These are phyloP conservation scores for Macadamia integrifolia DNA, from an alignment of 164 flowering plant species.

Conservation along the genomic window DNA sequence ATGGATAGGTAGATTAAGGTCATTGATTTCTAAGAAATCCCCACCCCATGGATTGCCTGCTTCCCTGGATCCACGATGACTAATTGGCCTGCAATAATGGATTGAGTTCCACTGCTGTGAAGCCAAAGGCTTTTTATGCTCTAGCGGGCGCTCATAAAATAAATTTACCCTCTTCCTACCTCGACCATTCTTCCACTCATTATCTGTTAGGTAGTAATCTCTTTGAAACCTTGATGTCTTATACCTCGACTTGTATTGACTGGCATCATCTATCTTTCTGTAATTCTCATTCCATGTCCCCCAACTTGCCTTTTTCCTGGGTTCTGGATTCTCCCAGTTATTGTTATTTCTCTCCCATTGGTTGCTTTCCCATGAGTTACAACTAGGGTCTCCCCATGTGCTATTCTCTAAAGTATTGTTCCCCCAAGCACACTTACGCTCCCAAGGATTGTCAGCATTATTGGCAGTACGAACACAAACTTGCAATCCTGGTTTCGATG, in stretches of 20 bases:
- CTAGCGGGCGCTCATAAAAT: conserved; percentile 14
- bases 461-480: conserved; percentile 9
- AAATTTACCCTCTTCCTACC: conserved; percentile 31
- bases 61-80: not conserved
- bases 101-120: conserved; percentile 22
- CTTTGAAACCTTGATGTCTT: conserved; percentile 38
- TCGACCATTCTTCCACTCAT: conserved; percentile 25
- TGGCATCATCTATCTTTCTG: conserved; percentile 34
- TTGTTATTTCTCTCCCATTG: conserved; percentile 14
- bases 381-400: not conserved
- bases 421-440: conserved; percentile 4
- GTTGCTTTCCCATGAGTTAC: conserved; percentile 23
- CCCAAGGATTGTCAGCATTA: conserved; percentile 27
- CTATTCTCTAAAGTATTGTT: conserved; percentile 11
- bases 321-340: conserved; percentile 7
- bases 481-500: conserved; percentile 5
- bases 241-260: conserved; percentile 22
- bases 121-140: conserved; percentile 12
- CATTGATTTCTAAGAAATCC: not conserved
- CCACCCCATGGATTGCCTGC: not conserved
- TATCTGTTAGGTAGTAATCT: conserved; percentile 18
- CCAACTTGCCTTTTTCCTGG: conserved; percentile 17
- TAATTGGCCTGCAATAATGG: conserved; percentile 10
- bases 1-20: too few relatives aligned
- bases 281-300: conserved; percentile 18